A percentile compares a stretch with the other conserved stretches of the same genome.
phyloP scores from a whole-genome alignment of 306 rosid species.

The Trifolium dubium region DNA sequence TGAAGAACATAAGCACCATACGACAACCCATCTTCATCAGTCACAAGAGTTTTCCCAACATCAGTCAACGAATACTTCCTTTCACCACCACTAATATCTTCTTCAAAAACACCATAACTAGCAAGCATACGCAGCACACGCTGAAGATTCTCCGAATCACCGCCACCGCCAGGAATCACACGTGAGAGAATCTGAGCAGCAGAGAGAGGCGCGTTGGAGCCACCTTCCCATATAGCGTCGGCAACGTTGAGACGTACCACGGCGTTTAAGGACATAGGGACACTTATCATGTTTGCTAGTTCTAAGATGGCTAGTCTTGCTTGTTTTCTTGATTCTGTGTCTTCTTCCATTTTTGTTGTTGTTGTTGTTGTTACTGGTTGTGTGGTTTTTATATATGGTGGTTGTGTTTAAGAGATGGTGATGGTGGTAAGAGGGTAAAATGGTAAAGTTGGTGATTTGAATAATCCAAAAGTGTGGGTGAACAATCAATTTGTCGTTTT shows the following conservation, averaged over 20 bases:
- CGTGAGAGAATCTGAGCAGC: conserved; percentile 64
- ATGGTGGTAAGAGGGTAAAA: no score
- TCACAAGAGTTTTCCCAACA: conserved; percentile 75
- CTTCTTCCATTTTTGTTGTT: conserved; percentile 32
- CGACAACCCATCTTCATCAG: conserved; percentile 67
- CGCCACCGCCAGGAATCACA: conserved; percentile 53
- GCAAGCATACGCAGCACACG: conserved; percentile 84
- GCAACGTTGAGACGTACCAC: conserved; percentile 85
- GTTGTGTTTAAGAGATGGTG: no score
- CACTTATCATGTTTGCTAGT: conserved; percentile 94
- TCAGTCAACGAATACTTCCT: conserved; percentile 76
- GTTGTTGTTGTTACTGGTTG: neutral
- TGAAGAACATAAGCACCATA: conserved; percentile 78
- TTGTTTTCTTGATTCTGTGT: conserved; percentile 50
- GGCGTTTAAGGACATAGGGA: conserved; percentile 92
- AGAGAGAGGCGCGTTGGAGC: conserved; percentile 72
- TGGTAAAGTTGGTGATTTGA: no score
- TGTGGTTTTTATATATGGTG: neutral
- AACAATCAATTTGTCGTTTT: no score
- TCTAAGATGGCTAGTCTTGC: conserved; percentile 70
- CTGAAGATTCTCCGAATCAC: conserved; percentile 86
- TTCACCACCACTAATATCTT: conserved; percentile 50
- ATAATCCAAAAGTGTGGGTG: no score
- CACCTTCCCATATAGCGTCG: conserved; percentile 84
- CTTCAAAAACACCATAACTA: conserved; percentile 73